These are phyloP conservation scores for Brassica napus DNA, from an alignment of 345 rosid species.

Conservation along the genomic window Da-Ae NC_063435.1:7530501-7531000, in stretches of 20 bases:
- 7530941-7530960: conserved; percentile 3
- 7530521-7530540: conserved; percentile 51
- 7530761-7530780: conserved; percentile 75
- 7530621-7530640: not conserved
- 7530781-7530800: conserved; percentile 82
- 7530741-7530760: conserved; percentile 85
- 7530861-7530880: conserved; percentile 57
- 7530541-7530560: conserved; percentile 60
- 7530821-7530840: conserved; percentile 95
- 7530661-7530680: conserved; percentile 58
- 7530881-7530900: conserved; percentile 42
- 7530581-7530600: conserved; percentile 31
- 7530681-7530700: conserved; percentile 60
- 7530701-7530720: conserved; percentile 15
- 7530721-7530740: conserved; percentile 52
- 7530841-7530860: conserved; percentile 69
- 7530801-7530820: conserved; percentile 89
- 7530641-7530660: conserved; percentile 47
- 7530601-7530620: not conserved
- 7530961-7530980: not conserved
- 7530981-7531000: not conserved
- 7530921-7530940: conserved; percentile 33
- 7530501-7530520: conserved; percentile 69
- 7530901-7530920: conserved; percentile 25
- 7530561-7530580: conserved; percentile 54